Evolutionary conservation across 2,329 filamentous ascomycete genomes (phyloP), one percentile per base, ranked within the genome.

Genomic region (Dryadomyces quercivorus): DNA sequence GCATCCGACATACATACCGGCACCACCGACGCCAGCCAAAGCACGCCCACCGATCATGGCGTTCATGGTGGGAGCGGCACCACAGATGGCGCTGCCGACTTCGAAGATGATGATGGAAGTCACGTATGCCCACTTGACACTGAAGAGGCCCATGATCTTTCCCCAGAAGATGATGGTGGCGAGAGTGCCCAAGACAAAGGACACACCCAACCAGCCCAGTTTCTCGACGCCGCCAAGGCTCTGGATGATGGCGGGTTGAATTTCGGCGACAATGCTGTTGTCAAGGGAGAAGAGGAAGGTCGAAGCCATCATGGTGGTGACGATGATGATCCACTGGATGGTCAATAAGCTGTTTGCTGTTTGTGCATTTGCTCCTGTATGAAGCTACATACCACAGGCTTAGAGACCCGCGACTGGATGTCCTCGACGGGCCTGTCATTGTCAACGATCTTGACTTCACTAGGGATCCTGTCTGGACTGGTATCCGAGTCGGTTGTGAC

Each of bases 11-110:
- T 72, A 72, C 58, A 70, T 66, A 1, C 72, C 71, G 2, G 61
- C 60, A 0, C 70, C 71, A 1, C 71, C 71, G 20, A 66, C 60
- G 50, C 72, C 72, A 52, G 67, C 67, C n/a, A 73, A 63, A 13
- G 66, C 69, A 15, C 72, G 64, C 18, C 72, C 72, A 7, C 72
- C 59, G 52, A 77, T 76, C n/a, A 76, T 55, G n/a, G 69, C 67
- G 58, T 70, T 62, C 65, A 73, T 71, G 42, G 53, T 67, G 1
- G 67, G 67, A 3, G 70, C 69, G 1, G 61, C 70, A 31, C 70
- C 71, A 52, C 71, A 73, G 2, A 70, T 55, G 7, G 66, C 64
- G 31, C 55, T 61, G 22, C 62, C 64, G 12, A 43, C 57, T 50
- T 59, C 55, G 52, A 63, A 64, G 15, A 62, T 38, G 16, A 61